Evolutionary conservation across 2,329 filamentous ascomycete genomes (phyloP).

Genomic region (Diaporthe vaccinii): DNA sequence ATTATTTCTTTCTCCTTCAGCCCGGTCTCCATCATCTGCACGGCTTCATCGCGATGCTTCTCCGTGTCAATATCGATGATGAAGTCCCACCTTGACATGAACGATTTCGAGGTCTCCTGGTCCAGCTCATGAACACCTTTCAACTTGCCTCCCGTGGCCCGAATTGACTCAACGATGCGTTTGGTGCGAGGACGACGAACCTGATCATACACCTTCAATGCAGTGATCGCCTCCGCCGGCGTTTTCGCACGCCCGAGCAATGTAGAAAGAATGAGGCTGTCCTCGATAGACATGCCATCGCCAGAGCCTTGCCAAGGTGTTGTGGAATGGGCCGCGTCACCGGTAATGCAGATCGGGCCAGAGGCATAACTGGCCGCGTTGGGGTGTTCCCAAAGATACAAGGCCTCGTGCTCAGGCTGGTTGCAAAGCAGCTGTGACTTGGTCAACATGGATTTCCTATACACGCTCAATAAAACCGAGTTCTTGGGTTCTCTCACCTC

Average conservation of each 20-base stretch:
- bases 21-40: conserved; percentile 2
- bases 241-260: conserved; percentile 6
- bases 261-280: conserved; percentile 15
- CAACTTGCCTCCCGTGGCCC: conserved; percentile 20
- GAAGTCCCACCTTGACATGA: conserved; percentile 29
- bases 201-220: conserved; percentile 23
- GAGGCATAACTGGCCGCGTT: conserved; percentile 42
- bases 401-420: conserved; percentile 40
- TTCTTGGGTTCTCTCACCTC: conserved; percentile 5
- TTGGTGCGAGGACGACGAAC: conserved; percentile 32
- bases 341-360: conserved; percentile 43
- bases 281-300: conserved; percentile 31
- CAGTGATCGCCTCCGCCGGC: not conserved
- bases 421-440: conserved; percentile 43
- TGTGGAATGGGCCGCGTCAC: conserved; percentile 40
- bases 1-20: not conserved
- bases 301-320: conserved; percentile 25
- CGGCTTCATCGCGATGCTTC: conserved; percentile 19
- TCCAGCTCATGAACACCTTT: conserved; percentile 28
- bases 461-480: not conserved
- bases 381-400: conserved; percentile 48
- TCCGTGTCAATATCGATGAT: conserved; percentile 26
- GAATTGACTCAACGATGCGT: conserved; percentile 30
- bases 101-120: not conserved
- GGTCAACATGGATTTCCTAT: not conserved